Conservation (phyloP, 2,329 filamentous ascomycete genomes). For the Fusarium domesticum region DNA sequence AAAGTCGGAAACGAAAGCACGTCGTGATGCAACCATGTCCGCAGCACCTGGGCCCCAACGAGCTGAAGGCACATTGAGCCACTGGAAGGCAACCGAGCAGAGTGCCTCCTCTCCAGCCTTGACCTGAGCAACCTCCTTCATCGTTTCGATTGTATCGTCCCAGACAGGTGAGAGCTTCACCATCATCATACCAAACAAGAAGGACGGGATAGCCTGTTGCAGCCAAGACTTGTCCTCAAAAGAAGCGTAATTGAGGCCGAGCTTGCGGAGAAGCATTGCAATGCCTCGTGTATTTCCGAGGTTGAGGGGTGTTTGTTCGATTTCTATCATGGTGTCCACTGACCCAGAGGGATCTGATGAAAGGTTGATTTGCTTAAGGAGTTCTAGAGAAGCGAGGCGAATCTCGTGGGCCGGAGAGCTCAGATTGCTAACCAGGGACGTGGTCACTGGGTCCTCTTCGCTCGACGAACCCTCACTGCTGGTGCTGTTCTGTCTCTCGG, state of each 20-base stretch:
- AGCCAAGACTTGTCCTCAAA: constrained; percentile 62
- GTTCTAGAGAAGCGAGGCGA: constrained; percentile 67
- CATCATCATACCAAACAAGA: constrained; percentile 85
- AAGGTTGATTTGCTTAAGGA: constrained; percentile 60
- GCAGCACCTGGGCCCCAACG: constrained; percentile 47
- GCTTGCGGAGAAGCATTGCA: constrained; percentile 80
- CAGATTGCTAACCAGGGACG: constrained; percentile 69
- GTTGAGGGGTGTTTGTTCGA: constrained; percentile 76
- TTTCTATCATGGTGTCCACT: constrained; percentile 62
- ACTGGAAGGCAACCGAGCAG: constrained; percentile 70
- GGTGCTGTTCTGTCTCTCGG: constrained; percentile 28
- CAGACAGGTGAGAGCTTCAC: constrained; percentile 81
- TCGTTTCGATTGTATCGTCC: constrained; percentile 74
- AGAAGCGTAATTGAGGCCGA: constrained; percentile 62
- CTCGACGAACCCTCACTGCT: constrained; percentile 42
- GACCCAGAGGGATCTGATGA: constrained; percentile 24
- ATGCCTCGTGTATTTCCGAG: constrained; percentile 73
- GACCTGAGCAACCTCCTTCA: constrained; percentile 71
- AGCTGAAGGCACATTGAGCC: constrained; percentile 63
- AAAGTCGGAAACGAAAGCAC: constrained; percentile 64
- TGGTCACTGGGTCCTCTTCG: constrained; percentile 60
- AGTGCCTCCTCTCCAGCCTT: constrained; percentile 71
- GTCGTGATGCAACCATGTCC: constrained; percentile 35
- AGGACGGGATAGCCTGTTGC: constrained; percentile 69
- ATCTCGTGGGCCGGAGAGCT: constrained; percentile 72